These are phyloP conservation scores for Rhizopogon vesiculosus DNA, from an alignment of 768 basidiomycete species.

Conservation along the genomic window DNA sequence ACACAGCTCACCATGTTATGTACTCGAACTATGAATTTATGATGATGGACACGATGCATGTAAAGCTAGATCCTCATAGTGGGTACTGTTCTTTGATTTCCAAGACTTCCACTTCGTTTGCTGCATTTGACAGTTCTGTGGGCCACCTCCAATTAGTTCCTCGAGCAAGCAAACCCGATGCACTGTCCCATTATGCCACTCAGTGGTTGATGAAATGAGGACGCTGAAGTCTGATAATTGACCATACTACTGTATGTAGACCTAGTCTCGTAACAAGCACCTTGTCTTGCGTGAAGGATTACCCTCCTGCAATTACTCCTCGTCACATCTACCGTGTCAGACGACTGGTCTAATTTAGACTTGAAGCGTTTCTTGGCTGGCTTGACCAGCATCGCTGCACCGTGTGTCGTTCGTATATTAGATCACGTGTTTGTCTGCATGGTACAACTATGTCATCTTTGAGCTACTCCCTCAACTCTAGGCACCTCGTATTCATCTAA, in stretches of 20 bases:
- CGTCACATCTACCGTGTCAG: no score
- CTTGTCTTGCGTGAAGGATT: no score
- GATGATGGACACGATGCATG: background rate
- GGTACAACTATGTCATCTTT: background rate
- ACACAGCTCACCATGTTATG: constrained; percentile 17
- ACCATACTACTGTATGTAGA: no score
- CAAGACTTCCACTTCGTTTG: background rate
- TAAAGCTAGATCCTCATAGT: background rate
- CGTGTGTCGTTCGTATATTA: no score
- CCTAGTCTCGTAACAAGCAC: no score
- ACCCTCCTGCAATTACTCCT: no score
- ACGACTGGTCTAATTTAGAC: no score
- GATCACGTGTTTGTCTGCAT: background rate
- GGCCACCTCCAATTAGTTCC: background rate
- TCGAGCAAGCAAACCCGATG: background rate
- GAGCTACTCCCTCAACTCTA: background rate
- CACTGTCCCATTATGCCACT: background rate
- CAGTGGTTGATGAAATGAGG: background rate
- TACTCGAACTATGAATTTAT: constrained; percentile 4
- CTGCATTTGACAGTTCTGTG: background rate
- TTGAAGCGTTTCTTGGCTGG: no score
- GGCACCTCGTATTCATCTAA: background rate
- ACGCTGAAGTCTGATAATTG: background rate
- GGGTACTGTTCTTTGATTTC: background rate
- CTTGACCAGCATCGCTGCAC: no score